Base-by-base conservation (phyloP, 495 filamentous ascomycete genomes). In the Xanthoparmelia taractica region DNA sequence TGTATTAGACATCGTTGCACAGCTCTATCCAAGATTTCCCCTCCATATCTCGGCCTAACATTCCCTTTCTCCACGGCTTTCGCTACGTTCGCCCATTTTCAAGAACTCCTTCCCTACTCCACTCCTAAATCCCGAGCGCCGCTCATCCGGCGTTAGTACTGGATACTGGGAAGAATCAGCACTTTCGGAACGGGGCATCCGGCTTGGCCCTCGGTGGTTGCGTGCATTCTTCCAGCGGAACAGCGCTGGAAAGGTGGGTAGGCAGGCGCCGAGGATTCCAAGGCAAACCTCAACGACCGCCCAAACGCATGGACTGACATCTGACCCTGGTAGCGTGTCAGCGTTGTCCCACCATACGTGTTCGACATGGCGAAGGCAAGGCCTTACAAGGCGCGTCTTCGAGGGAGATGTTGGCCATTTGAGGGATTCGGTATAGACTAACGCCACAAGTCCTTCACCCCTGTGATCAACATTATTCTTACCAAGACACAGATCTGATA, bases 231-330 rank as follows among this genome's bases (percentile, higher is more conserved):
- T 58, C n/a, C 38, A 41, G 34, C 38, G 56, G 34, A 58, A 25
- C 38, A 58, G 34, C 12, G 36, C 56, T 15, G 56, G 56, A n/a
- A 58, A 58, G 23, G 34, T 40, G 27, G 61, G 61, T 18, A 63
- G 41, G 40, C 61, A 63, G 13, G 61, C 61, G 41, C 61, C 56
- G 43, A 63, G 57, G 29, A 63, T 63, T 23, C 38, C 61, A 12
- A 58, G 38, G 7, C 61, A 52, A 1, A 58, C 52, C 47, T 63
- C 61, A 7, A 63, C 61, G 18, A 54, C 52, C 18, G 61, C 50
- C 61, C 61, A 63, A 11, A 63, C 52, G 29, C 50, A 56, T 13
- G 61, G 36, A 20, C 25, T 57, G 13, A 54, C 61, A 33, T 58
- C 50, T 31, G 25, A 41, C 37, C 52, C 61, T 63, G 15, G 31